A percentile compares a stretch with the other conserved stretches of the same genome.
Evolutionary conservation across 2,329 filamentous ascomycete genomes (phyloP).

Genomic region (Pochonia chlamydosporia): DNA sequence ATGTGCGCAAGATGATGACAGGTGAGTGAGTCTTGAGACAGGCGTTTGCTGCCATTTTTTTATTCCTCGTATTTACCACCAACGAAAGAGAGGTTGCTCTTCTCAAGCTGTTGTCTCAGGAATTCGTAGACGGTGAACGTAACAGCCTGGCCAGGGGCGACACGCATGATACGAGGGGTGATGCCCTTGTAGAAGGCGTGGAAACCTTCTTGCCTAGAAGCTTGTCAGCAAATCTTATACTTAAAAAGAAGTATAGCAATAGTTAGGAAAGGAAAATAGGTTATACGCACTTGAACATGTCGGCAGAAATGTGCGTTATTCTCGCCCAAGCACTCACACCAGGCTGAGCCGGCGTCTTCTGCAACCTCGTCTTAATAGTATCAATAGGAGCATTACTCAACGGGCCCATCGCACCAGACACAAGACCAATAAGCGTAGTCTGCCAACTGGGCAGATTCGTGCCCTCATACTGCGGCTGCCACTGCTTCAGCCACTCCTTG

Average conservation of each 20-base stretch:
- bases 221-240: not conserved
- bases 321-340: constrained; percentile 76
- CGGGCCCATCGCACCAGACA: constrained; percentile 91
- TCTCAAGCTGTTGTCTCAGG: constrained; percentile 67
- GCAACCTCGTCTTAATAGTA: constrained; percentile 95
- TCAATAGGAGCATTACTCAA: constrained; percentile 97
- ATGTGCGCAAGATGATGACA: no score
- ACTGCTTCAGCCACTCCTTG: constrained; percentile 68
- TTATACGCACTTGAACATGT: constrained; percentile 71
- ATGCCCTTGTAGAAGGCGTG: constrained; percentile 99
- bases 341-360: constrained; percentile 77
- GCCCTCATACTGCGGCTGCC: constrained; percentile 63
- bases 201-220: constrained; percentile 73
- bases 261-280: not conserved
- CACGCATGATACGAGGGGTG: constrained; percentile 93
- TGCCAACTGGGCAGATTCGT: constrained; percentile 75
- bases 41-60: no score
- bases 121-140: constrained; percentile 75
- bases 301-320: constrained; percentile 70
- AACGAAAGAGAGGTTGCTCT: constrained; percentile 52
- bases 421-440: constrained; percentile 83
- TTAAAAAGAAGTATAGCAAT: no score
- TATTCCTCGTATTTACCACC: constrained; percentile 65
- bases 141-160: constrained; percentile 87
- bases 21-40: no score